Base-by-base conservation (phyloP, 495 filamentous ascomycete genomes). In the Tuber calosporum region DNA sequence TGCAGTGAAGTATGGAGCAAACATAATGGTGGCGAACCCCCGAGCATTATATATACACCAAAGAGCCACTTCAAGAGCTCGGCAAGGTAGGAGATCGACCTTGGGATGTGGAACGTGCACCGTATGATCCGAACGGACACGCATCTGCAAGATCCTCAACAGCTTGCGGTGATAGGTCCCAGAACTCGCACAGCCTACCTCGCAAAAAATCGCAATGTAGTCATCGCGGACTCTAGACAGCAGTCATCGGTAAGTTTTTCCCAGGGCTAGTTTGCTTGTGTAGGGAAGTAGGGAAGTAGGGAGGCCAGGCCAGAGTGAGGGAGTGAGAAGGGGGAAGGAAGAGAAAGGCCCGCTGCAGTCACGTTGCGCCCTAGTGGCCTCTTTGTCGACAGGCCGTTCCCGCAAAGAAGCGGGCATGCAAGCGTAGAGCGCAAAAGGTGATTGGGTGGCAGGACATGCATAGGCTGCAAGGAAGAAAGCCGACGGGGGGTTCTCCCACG, bases 41-140 rank as follows among this genome's bases (percentile, higher is more conserved):
- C 72, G 75, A 68, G 70, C 67, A 75, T 78, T 78, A 78, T 78
- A 78, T 78, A 78, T 78, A 78, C 58, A 58, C 66, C 68, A 62
- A 34, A 62, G 11, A 62, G 26, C 26, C 53, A 34, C 53, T 62
- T 62, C n/a, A 17, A 62, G 53, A 34, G 30, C 26, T 62, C 53
- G 26, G 53, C 53, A 62, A 8, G 19, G 26, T 30, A 58, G n/a
- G 13, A 17, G 11, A 34, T 34, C 13, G 53, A 66, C 66, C 34
- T 74, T 67, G 43, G 39, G 39, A 77, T 66, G 69, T 62, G 48
- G 74, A 37, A 70, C 67, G 75, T 77, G 75, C 75, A 77, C 75
- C 70, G 70, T 73, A 67, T 73, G 74, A 70, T 62, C 77, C 26
- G 58, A 75, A 74, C 68, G 43, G 36, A 45, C 42, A 62, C 19